phyloP scores from a whole-genome alignment of 2,329 filamentous ascomycete genomes.

The Zymoseptoria crescenta region DNA sequence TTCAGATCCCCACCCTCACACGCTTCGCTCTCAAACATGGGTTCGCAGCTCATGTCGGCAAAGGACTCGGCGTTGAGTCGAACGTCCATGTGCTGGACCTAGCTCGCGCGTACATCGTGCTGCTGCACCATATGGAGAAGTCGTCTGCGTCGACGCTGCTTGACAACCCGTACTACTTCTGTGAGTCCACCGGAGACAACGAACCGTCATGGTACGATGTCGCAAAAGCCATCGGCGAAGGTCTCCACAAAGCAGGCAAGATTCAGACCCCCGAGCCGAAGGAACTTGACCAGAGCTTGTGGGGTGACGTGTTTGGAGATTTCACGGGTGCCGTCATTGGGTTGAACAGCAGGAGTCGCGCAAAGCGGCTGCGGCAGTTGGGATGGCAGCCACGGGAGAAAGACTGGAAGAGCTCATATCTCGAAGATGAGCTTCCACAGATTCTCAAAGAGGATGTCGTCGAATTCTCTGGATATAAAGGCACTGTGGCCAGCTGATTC shows the following conservation, averaged over 20 bases:
- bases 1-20: slow-evolving; percentile 42
- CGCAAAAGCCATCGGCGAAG: slow-evolving; percentile 33
- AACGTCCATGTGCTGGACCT: slow-evolving; percentile 44
- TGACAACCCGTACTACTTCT: slow-evolving; percentile 45
- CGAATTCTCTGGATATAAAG: slow-evolving; percentile 14
- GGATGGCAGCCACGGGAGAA: slow-evolving; percentile 43
- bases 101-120: slow-evolving; percentile 37
- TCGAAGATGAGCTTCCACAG: slow-evolving; percentile 38
- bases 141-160: slow-evolving; percentile 26
- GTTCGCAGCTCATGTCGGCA: slow-evolving; percentile 39
- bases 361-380: slow-evolving; percentile 37
- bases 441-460: slow-evolving; percentile 26
- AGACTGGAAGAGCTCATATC: slow-evolving; percentile 31
- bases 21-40: slow-evolving; percentile 44
- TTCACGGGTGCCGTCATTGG: slow-evolving; percentile 34
- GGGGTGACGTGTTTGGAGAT: slow-evolving; percentile 35
- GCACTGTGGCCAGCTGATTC: slow-evolving; percentile 6
- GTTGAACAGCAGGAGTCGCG: slow-evolving; percentile 37
- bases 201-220: slow-evolving; percentile 40
- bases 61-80: slow-evolving; percentile 36
- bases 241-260: slow-evolving; percentile 32
- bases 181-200: slow-evolving; percentile 34
- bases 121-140: slow-evolving; percentile 41
- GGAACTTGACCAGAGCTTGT: slow-evolving; percentile 32
- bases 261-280: slow-evolving; percentile 32